Percentiles rank a stretch among this genome's conserved stretches.
Evolutionary conservation across 1,284 basidiomycete genomes (phyloP).

Genomic region (Boletellus dicymbophilus): DNA sequence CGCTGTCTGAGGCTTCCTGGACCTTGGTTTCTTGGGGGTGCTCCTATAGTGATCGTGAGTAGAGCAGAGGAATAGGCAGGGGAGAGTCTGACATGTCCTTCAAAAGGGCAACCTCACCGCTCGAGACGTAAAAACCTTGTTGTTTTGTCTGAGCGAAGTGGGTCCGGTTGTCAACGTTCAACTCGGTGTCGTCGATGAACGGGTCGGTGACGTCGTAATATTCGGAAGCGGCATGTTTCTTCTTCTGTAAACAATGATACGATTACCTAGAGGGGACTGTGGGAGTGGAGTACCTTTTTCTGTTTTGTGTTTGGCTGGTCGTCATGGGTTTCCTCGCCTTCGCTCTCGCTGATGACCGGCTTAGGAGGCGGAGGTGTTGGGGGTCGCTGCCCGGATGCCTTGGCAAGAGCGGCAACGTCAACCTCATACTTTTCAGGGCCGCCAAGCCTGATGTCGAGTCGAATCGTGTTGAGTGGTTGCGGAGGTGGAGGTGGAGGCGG

Average conservation of each 20-base stretch:
- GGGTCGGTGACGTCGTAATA: constrained; percentile 92
- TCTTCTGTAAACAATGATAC: constrained; percentile 43
- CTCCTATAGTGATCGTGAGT: constrained; percentile 33
- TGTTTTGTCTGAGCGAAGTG: constrained; percentile 94
- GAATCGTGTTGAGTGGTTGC: constrained; percentile 62
- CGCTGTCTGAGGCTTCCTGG: constrained; percentile 44
- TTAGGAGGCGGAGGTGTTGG: constrained; percentile 53
- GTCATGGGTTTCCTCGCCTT: constrained; percentile 50
- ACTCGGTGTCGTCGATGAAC: constrained; percentile 97
- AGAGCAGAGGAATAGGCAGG: neutral
- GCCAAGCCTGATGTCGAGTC: constrained; percentile 69
- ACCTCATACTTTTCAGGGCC: constrained; percentile 74
- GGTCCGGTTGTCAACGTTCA: constrained; percentile 87
- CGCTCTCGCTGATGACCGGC: constrained; percentile 52
- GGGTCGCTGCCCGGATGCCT: constrained; percentile 64
- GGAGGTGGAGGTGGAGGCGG: constrained; percentile 48
- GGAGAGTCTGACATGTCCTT: constrained; percentile 62
- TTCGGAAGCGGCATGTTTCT: constrained; percentile 62
- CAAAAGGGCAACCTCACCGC: constrained; percentile 82
- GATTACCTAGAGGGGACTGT: neutral
- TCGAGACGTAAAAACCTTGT: constrained; percentile 92
- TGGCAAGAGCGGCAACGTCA: constrained; percentile 59
- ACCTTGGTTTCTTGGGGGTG: constrained; percentile 68
- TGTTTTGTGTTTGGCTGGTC: constrained; percentile 40
- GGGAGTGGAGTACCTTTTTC: constrained; percentile 39